Evolutionary conservation across 208 protist genomes (phyloP), one percentile per base, ranked within the genome.

Genomic region (Trypanosoma scelopori): DNA sequence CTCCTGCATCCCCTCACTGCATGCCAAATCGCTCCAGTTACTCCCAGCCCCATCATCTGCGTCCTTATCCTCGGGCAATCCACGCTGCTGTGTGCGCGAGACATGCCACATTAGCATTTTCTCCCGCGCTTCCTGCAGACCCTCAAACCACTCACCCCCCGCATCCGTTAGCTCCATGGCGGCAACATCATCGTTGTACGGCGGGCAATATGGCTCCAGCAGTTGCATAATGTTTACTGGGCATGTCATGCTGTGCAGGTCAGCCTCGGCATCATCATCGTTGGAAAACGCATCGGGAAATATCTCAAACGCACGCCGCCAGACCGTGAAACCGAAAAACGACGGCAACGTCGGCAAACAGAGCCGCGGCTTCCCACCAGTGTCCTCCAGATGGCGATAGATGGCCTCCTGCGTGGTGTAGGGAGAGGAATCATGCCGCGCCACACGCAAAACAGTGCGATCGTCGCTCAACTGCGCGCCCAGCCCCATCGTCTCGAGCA

Each of bases 171-270:
- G 41, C 28, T 69, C 47, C 13, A 78, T 27, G 16, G 42, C 39
- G 25, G 74, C 75, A 23, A 85, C 66, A 53, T 67, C 70, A 25
- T 57, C 13, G 48, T 69, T 81, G 71, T 94, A 94, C 22, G 82
- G 80, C 12, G 88, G 88, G 48, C 88, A 94, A 69, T 94, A 94
- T 23, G 75, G 78, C 66, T 94, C 84, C n/a, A 94, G 56, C n/a
- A 91, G 37, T 37, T 82, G 76, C 78, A 89, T 89, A n/a, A 86
- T 53, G 61, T 91, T 88, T n/a, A 94, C 66, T 0, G 88, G 88
- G 45, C 85, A 91, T 28, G 60, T 74, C 32, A 70, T 66, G n/a
- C 64, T 55, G 12, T 72, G 63, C 23, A 94, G 68, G 52, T 61
- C 55, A 2, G 60, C 47, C 41, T 30, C 27, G 35, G 50, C 30